A percentile compares a stretch with the other conserved stretches of the same genome.
Evolutionary conservation across 257 asterid genomes (phyloP).

Genomic region (Penstemon barbatus): DNA sequence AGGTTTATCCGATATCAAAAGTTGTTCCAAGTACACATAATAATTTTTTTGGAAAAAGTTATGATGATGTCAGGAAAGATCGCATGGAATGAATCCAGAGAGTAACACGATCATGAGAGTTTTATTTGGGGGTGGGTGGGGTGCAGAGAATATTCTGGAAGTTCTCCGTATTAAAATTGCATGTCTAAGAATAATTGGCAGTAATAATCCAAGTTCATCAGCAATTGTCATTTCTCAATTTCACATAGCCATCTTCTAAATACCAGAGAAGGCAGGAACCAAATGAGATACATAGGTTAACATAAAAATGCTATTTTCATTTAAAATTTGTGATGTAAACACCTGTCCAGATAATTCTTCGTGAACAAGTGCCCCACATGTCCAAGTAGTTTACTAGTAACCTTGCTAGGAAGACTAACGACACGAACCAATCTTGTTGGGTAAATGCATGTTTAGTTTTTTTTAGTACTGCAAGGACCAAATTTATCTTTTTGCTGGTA

Average conservation of each 20-base stretch:
- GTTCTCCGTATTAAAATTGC: not conserved
- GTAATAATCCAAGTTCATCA: not conserved
- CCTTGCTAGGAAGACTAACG: conserved; percentile 7
- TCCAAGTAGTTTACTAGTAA: conserved; percentile 17
- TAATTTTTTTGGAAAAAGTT: too few species aligned
- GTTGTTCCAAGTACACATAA: too few species aligned
- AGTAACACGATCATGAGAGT: too few species aligned
- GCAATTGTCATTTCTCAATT: conserved; percentile 4
- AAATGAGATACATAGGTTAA: not conserved
- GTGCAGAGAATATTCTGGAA: too few species aligned
- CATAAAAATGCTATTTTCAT: not conserved
- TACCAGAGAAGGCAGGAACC: not conserved
- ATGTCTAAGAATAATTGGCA: not conserved
- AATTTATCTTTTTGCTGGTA: not conserved
- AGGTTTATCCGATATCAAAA: too few species aligned
- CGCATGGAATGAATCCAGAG: too few species aligned
- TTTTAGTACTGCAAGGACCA: not conserved
- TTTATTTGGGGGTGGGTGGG: too few species aligned
- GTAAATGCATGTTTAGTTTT: not conserved
- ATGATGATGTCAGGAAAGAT: too few species aligned
- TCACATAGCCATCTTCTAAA: not conserved
- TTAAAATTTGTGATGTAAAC: not conserved
- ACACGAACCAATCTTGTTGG: conserved; percentile 3
- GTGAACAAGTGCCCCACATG: conserved; percentile 2
- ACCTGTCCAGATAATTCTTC: conserved; percentile 1